Evolutionary conservation across 2,329 filamentous ascomycete genomes (phyloP), one percentile per base, ranked within the genome.

Genomic region (Aspergillus pseudoglaucus): DNA sequence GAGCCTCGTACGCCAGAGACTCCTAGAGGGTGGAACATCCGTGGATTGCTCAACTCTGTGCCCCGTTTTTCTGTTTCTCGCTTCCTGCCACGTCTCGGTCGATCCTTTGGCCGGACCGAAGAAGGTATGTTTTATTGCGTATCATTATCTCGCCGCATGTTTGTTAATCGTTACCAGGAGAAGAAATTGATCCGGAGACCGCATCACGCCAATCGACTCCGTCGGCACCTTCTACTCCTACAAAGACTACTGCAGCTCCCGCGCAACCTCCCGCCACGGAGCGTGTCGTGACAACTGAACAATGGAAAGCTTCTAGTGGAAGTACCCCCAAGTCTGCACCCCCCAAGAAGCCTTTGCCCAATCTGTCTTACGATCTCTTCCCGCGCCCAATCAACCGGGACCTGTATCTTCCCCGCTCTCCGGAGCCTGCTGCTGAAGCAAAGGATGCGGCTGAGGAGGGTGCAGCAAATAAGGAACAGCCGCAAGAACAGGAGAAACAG

Each of bases 41-140:
- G 63, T 46, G 54, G 59, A 25, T 46, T 66, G 37, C 40, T 65
- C n/a, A 59, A 46, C 46, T 65, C 63, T 23, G 62, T 65, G 15
- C 60, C 61, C 46, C 58, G 61, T 18, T 58, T 58, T 4, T 59
- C 59, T 3, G 55, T 66, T 39, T 58, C 59, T 7, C 59, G 57
- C 15, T 48, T 63, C 17, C 37, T 63, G 10, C 59, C 58, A 8
- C 37, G 46, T 27, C 54, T 61, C 35, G 48, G 48, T 8, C 54
- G 53, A 27, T 52, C 52, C 15, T 51, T 54, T 37, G 47, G 47
- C 25, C 49, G 35, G 14, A n/a, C 48, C 18, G 49, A 57, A 47
- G 46, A 20, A 44, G 53, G 53, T 55, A 55, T 47, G 49, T 38
- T 39, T 42, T 39, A 12, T 22, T 12, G 17, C 37, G 17, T 39